Evolutionary conservation across 495 filamentous ascomycete species (phyloP), one percentile per base, ranked within the genome.

Genomic region (Apodospora peruviana): DNA sequence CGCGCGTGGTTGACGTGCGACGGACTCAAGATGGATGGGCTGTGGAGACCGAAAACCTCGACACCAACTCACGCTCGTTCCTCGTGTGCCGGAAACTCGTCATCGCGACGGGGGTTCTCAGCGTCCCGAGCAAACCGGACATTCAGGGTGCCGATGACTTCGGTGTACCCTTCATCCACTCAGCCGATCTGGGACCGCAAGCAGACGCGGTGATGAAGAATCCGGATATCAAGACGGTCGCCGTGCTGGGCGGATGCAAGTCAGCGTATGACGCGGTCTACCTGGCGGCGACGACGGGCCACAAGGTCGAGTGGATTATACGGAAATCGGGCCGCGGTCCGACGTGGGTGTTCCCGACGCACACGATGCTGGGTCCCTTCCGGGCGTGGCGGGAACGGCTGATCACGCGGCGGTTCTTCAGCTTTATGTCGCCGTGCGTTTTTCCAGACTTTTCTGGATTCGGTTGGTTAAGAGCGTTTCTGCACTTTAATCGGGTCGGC

Each of bases 251-350:
- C 10, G 82, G 77, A 5, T 78, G 77, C 9, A 93, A 91, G 63
- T 87, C 84, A 10, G 84, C 80, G 3, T 88, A 79, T 71, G 87
- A 91, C 64, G 79, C 80, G 12, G 85, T 80, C 2, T 87, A 87
- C 54, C 70, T 76, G 3, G 79, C 78, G 48, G 79, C 81, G 0
- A 73, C 74, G 0, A 64, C 73, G 0, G 85, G 83, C 5, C 76
- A 82, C 51, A 58, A 75, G 27, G 82, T 91, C 10, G 77, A 83
- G 48, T 86, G 80, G 85, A 65, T 90, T 47, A 88, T 93, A 47
- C 76, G 88, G 27, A 70, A 78, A 40, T 83, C 80, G 1, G 88
- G 88, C 1, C 78, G 82, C 49, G 88, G 86, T 0, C 84, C 84
- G 0, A 55, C 53, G 18, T 88, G 80, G 75, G 86, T 90, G 79